A percentile compares a stretch with the other conserved stretches of the same genome.
Evolutionary conservation across 2,329 filamentous ascomycete genomes (phyloP).

Genomic region (Pseudocercospora cruenta): DNA sequence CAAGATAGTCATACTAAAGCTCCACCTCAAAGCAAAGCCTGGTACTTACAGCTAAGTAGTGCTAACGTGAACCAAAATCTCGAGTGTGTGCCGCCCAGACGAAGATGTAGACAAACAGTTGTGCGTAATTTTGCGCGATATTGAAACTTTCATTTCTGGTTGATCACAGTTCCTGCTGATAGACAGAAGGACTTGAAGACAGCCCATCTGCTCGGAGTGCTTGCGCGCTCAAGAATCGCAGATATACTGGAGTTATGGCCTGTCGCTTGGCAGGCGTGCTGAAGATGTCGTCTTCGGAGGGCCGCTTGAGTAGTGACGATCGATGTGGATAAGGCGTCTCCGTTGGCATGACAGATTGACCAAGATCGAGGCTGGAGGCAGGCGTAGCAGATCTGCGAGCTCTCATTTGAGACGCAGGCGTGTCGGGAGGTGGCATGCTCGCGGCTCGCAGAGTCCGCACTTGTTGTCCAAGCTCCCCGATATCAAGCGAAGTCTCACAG

Average conservation of each 20-base stretch:
- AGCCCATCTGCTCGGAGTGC: conserved; percentile 30
- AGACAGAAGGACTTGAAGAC: conserved; percentile 27
- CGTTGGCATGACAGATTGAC: conserved; percentile 21
- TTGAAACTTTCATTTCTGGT: not conserved
- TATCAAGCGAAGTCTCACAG: not conserved
- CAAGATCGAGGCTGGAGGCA: conserved; percentile 24
- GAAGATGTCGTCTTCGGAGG: conserved; percentile 17
- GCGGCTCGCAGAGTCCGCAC: conserved; percentile 15
- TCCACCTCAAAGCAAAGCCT: not conserved
- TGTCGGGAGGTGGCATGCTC: conserved; percentile 31
- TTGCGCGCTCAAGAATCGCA: conserved; percentile 28
- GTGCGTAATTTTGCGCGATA: not conserved
- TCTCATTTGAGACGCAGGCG: conserved; percentile 22
- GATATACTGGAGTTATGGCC: conserved; percentile 16
- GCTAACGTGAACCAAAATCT: not conserved
- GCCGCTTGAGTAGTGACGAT: conserved; percentile 8
- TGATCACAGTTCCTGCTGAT: not conserved
- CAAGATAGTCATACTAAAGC: not conserved
- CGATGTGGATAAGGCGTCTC: conserved; percentile 21
- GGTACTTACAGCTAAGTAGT: not conserved
- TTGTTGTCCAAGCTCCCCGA: conserved; percentile 13
- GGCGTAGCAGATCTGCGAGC: conserved; percentile 21
- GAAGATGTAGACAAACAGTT: not conserved
- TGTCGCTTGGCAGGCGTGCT: conserved; percentile 19
- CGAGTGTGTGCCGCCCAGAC: not conserved